Base-by-base conservation (phyloP, 805 yeast species). In the Teunomyces pallodes region DNA sequence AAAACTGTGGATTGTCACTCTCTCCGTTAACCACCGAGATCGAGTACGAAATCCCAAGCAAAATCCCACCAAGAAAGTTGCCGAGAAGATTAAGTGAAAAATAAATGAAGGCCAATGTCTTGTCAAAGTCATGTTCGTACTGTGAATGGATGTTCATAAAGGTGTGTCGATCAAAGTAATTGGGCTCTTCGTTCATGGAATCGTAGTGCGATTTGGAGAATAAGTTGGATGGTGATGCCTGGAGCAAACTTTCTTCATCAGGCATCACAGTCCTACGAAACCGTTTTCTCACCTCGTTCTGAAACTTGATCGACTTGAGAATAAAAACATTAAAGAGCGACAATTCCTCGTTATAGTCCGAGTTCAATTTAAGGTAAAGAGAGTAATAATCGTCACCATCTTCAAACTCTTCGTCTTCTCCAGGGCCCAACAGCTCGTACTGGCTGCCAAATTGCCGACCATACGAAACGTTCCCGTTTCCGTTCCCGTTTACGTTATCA, bases 41-140 rank as follows among this genome's bases (percentile, higher is more conserved):
- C 13, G 69, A 62, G 50, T 65, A 68, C 9, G 72, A 59, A 30
- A 72, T 69, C 5, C 77, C 77, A 24, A 70, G 54, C 47, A 69
- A 72, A 14, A 72, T 62, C 7, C 75, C 74, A 5, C 72, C 62
- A 20, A 72, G 62, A 52, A 72, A 70, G 3, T 67, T 53, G 27
- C 72, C 60, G n/a, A 66, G 56, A 38, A 69, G 58, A 46, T 63
- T 62, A 40, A 70, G 65, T 24, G 69, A 57, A 51, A 71, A 66
- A 57, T 70, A 70, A 32, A 70, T 58, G 47, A 62, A 64, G 8
- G 76, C 59, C 14, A 72, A 54, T 2, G 68, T 63, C 45, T 61
- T 58, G 55, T 72, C 76, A 52, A 69, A 69, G 49, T 71, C 72
- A 6, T 50, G 43, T 49, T 65, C 64, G 48, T 69, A 65, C 38